Evolutionary conservation across 164 flowering plant genomes (phyloP).

Genomic region (Piper betle): DNA sequence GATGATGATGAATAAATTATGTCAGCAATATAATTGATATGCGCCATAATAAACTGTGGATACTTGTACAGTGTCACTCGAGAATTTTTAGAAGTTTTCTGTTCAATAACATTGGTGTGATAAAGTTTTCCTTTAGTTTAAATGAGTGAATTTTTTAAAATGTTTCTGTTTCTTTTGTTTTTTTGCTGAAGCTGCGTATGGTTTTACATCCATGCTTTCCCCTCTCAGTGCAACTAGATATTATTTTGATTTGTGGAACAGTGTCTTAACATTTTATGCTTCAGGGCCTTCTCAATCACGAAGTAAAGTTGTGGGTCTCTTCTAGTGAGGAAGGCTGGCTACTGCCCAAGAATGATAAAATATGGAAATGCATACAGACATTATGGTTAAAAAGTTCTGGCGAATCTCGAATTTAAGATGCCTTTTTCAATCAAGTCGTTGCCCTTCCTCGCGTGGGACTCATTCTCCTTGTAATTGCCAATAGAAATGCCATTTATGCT

Average conservation of each 20-base stretch:
- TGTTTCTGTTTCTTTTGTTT: neutral
- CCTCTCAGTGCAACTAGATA: neutral
- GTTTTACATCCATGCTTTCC: too few relatives aligned
- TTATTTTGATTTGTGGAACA: neutral
- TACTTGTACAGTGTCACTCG: too few relatives aligned
- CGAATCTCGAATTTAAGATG: conserved; percentile 50
- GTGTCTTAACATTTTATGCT: conserved; percentile 1
- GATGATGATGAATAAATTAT: too few relatives aligned
- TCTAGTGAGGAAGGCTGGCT: conserved; percentile 91
- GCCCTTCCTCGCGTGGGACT: conserved; percentile 65
- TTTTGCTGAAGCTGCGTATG: too few relatives aligned
- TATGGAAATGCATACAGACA: conserved; percentile 86
- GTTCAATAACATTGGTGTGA: too few relatives aligned
- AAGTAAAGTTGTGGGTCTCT: conserved; percentile 80
- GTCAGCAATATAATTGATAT: too few relatives aligned
- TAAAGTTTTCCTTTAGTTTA: too few relatives aligned
- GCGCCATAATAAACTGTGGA: too few relatives aligned
- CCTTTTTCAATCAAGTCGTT: conserved; percentile 88
- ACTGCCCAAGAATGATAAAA: conserved; percentile 67
- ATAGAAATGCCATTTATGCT: conserved; percentile 88
- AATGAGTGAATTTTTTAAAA: neutral
- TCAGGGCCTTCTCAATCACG: conserved; percentile 79
- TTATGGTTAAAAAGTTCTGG: conserved; percentile 69
- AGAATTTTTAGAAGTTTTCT: too few relatives aligned
- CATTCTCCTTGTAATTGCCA: conserved; percentile 77